Evolutionary conservation across 768 basidiomycete species (phyloP).

Genomic region (Rhodotorula toruloides): DNA sequence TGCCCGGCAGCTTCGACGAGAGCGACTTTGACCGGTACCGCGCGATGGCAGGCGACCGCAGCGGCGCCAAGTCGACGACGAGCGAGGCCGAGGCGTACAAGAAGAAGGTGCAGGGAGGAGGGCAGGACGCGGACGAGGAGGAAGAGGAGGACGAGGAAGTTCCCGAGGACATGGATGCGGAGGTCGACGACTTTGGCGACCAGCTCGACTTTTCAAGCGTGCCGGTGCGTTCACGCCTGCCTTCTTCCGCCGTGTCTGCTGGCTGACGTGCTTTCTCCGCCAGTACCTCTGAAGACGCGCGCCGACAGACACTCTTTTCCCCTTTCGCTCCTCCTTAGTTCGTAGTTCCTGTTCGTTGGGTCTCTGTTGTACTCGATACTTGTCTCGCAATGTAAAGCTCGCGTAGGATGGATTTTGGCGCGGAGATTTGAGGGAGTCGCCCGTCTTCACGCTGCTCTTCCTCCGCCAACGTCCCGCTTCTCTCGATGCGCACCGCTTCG

Average conservation of each 20-base stretch:
- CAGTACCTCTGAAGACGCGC: conserved; percentile 1
- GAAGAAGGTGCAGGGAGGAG: conserved; percentile 17
- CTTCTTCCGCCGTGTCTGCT: not conserved
- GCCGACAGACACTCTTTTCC: too few species aligned
- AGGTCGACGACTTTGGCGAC: conserved; percentile 59
- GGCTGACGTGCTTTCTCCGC: not conserved
- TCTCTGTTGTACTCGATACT: too few species aligned
- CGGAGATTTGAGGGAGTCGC: not conserved
- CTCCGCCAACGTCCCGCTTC: not conserved
- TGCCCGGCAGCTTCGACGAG: conserved; percentile 66
- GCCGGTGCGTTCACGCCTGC: conserved; percentile 35
- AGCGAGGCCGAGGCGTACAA: conserved; percentile 34
- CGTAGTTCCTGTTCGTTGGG: too few species aligned
- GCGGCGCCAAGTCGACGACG: not conserved
- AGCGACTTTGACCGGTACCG: conserved; percentile 37
- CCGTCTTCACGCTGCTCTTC: not conserved
- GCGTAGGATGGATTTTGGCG: too few species aligned
- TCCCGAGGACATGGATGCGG: conserved; percentile 51
- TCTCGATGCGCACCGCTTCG: not conserved
- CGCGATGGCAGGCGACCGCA: not conserved
- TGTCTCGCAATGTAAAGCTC: too few species aligned
- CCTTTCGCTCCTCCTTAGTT: too few species aligned
- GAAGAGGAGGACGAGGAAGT: conserved; percentile 45
- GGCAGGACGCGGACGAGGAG: conserved; percentile 43
- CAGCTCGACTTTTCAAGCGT: conserved; percentile 61